Base-by-base conservation (phyloP, 257 asterid genomes). In the Thymus mandschuricus region DNA sequence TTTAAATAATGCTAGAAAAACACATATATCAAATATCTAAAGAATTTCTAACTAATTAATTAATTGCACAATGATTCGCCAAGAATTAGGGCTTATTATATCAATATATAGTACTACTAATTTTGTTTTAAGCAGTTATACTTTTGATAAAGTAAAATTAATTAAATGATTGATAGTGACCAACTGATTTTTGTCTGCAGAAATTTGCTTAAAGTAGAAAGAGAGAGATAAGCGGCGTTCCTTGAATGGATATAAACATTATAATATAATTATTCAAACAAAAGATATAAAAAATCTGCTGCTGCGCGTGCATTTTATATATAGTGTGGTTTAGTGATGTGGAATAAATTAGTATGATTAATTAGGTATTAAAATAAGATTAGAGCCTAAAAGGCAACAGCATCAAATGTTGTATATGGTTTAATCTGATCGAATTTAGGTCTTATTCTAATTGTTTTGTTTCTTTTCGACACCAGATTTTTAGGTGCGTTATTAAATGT, bases 261-360 rank as follows among this genome's bases (percentile, higher is more conserved):
- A 9, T 38, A 66, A 43, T 43, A 43, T 44, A 44, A 7, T 44
- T 11, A 44, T 10, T 50, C 12, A 59, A 27, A 28, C 10, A 15
- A 62, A 76, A 71, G 55, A 59, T 61, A 72, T 71, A 60, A 31
- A 56, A 10, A 27, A 60, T 4, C 35, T n/a, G 57, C 68, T 76
- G 63, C 79, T 35, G 68, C 56, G 84, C 84, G 10, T 71, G 81
- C 82, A 1, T 71, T 60, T 67, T 84, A 64, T 46, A 73, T 70
- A 21, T 21, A 21, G 21, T 65, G 48, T 44, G 68, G 52, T 12
- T 34, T 78, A 29, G 28, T 70, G 12, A 79, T 49, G 31, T 58
- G 29, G 2, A 35, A 46, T 51, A 30, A 73, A 60, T 35, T 10
- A 34, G 2, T 44, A 28, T 1, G 9, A 30, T 30, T 33, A 29